Conservation (phyloP, 371 early-diverging fungal genomes). For the Saksenaea oblongispora region DNA sequence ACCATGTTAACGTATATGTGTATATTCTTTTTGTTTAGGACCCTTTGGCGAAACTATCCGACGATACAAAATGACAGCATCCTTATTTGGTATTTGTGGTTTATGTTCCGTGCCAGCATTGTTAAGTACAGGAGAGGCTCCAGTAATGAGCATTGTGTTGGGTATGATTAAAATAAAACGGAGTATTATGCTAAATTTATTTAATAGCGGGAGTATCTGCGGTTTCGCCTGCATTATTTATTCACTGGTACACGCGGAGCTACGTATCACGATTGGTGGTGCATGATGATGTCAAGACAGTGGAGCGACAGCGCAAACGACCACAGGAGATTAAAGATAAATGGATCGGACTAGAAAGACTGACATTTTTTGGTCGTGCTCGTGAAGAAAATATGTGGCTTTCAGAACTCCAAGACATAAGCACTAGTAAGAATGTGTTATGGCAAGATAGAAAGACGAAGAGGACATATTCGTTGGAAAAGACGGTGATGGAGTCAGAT, state of each 20-base stretch:
- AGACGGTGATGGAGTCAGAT: conserved; percentile 43
- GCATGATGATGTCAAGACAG: conserved; percentile 40
- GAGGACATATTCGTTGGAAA: conserved; percentile 33
- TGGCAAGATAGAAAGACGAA: conserved; percentile 33
- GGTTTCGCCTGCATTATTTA: conserved; percentile 40
- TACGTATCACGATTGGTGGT: conserved; percentile 42
- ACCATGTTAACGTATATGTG: too few relatives aligned
- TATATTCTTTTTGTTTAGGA: conserved; percentile 27
- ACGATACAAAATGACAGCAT: conserved; percentile 51
- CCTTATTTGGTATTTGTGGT: conserved; percentile 49
- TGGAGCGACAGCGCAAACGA: conserved; percentile 39
- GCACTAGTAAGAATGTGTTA: conserved; percentile 16
- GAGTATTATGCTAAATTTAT: neutral
- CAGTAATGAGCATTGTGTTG: conserved; percentile 29
- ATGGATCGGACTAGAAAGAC: conserved; percentile 41
- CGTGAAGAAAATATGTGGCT: conserved; percentile 37
- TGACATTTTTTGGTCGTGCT: conserved; percentile 33
- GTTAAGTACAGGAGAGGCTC: conserved; percentile 40
- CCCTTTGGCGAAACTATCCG: conserved; percentile 47
- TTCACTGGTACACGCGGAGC: conserved; percentile 42
- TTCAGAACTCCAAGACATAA: conserved; percentile 29
- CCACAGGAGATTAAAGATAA: conserved; percentile 41
- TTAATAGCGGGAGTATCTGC: conserved; percentile 43
- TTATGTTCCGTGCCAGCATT: conserved; percentile 45
- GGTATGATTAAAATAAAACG: conserved; percentile 18